Base-by-base conservation (phyloP, 1,139 yeast genomes). In the Candida sp. region DNA sequence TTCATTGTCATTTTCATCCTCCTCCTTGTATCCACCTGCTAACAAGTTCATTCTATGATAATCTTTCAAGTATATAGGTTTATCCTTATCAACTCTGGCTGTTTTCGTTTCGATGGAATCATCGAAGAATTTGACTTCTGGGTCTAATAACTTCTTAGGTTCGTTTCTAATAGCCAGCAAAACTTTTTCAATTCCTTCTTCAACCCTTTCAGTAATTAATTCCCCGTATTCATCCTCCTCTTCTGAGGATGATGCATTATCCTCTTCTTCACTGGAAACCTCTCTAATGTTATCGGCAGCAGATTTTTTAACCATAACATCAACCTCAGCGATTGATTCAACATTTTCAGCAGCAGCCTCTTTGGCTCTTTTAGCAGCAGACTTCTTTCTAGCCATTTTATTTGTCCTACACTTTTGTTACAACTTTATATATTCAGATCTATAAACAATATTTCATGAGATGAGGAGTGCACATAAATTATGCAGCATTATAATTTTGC, bases 181-280 rank as follows among this genome's bases (percentile, higher is more conserved):
- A 2, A 93, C 96, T 41, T 82, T 73, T 44, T 78, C 73, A 52
- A 95, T 84, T 8, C 95, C 95, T 15, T 73, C 64, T 52, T 95
- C 97, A 5, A 95, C 88, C 44, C 87, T 90, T 40, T 82, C 90
- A 0, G 98, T 93, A 43, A 88, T 74, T 46, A 93, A 70, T 34
- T 89, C 96, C 39, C 97, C 99, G 54, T 64, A 85, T 49, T 91
- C 97, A 58, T 95, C 99, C 64, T 95, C 99, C 4, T 84, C 93
- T 60, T 89, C 97, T 2, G 73, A 66, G 4, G 70, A 62, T 1
- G 70, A 61, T 21, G 50, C 39, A 12, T 37, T 56, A 3, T 59
- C 55, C 9, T 52, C 56, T 4, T 58, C 55, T 11, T 52, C 34
- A 21, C 34, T 29, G 41, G 19, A 5, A 12, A 32, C 7, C 6